A percentile compares a stretch with the other conserved stretches of the same genome.
These are phyloP conservation scores for Cytospora mali DNA, from an alignment of 2,329 filamentous ascomycete genomes.

Conservation along the genomic window DNA sequence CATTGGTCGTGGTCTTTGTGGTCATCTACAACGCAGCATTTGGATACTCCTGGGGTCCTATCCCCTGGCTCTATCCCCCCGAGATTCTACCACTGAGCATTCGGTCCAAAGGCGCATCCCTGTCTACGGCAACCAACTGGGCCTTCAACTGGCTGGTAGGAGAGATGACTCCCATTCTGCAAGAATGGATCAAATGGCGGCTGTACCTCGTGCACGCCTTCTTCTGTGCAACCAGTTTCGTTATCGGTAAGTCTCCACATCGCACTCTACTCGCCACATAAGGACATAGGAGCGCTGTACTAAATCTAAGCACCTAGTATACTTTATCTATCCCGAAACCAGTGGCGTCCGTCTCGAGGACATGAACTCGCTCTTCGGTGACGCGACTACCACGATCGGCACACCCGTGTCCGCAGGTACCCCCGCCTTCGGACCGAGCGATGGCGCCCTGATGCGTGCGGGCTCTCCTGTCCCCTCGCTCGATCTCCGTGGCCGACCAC, in stretches of 20 bases:
- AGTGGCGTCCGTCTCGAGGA: conserved; percentile 94
- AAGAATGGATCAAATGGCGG: conserved; percentile 90
- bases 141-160: conserved; percentile 98
- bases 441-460: conserved; percentile 76
- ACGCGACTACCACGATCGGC: conserved; percentile 78
- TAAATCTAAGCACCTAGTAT: conserved; percentile 61
- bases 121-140: conserved; percentile 97
- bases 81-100: conserved; percentile 97
- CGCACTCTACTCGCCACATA: neutral
- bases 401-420: conserved; percentile 80
- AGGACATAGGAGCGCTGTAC: conserved; percentile 5
- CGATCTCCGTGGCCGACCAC: conserved; percentile 62
- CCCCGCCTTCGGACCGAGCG: conserved; percentile 72
- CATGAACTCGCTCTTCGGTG: conserved; percentile 93
- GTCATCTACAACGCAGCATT: conserved; percentile 99
- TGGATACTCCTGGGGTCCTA: conserved; percentile 92
- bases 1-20: conserved; percentile 87
- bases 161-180: conserved; percentile 89
- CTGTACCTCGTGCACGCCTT: conserved; percentile 95
- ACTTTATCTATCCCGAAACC: conserved; percentile 96
- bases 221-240: conserved; percentile 93
- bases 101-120: conserved; percentile 91
- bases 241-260: conserved; percentile 73
- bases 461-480: conserved; percentile 81
- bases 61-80: conserved; percentile 98